Percentiles rank a stretch among this genome's conserved stretches.
Evolutionary conservation across 2,329 filamentous ascomycete genomes (phyloP).

Genomic region (Beauveria rudraprayagi): DNA sequence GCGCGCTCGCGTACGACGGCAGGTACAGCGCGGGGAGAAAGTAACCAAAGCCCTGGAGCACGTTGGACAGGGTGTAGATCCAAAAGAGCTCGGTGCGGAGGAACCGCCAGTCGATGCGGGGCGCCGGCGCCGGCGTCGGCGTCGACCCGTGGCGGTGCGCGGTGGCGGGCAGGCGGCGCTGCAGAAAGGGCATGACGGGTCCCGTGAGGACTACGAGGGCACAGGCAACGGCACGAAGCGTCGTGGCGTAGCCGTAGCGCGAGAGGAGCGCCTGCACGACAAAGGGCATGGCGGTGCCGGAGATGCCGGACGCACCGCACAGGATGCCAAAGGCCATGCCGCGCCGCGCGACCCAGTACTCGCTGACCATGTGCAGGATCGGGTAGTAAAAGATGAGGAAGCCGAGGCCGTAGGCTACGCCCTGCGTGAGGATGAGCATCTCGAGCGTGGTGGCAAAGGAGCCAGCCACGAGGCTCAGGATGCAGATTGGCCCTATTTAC

Average conservation of each 20-base stretch:
- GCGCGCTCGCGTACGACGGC: constrained; percentile 35
- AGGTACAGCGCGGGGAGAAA: constrained; percentile 45
- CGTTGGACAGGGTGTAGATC: constrained; percentile 40
- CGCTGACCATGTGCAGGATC: constrained; percentile 31
- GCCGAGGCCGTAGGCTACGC: constrained; percentile 30
- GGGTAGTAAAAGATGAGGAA: constrained; percentile 31
- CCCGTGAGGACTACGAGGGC: constrained; percentile 28
- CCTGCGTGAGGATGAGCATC: constrained; percentile 31
- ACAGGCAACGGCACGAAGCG: constrained; percentile 28
- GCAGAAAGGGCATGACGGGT: constrained; percentile 31
- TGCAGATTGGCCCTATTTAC: constrained; percentile 23
- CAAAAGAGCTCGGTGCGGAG: constrained; percentile 39
- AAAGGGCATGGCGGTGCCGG: constrained; percentile 28
- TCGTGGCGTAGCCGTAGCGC: constrained; percentile 28
- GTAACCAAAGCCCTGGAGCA: constrained; percentile 45
- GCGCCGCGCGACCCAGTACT: constrained; percentile 29
- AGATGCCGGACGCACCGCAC: constrained; percentile 22
- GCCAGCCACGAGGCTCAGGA: constrained; percentile 25
- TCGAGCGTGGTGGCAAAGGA: constrained; percentile 26
- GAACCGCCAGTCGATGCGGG: constrained; percentile 25
- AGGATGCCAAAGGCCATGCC: constrained; percentile 31
- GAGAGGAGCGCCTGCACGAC: constrained; percentile 28
- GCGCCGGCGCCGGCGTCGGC: neutral
- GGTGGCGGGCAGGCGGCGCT: constrained; percentile 20
- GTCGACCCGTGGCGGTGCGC: neutral